Base-by-base conservation (phyloP, 1,284 basidiomycete genomes). In the Vanrija pseudolonga region DNA sequence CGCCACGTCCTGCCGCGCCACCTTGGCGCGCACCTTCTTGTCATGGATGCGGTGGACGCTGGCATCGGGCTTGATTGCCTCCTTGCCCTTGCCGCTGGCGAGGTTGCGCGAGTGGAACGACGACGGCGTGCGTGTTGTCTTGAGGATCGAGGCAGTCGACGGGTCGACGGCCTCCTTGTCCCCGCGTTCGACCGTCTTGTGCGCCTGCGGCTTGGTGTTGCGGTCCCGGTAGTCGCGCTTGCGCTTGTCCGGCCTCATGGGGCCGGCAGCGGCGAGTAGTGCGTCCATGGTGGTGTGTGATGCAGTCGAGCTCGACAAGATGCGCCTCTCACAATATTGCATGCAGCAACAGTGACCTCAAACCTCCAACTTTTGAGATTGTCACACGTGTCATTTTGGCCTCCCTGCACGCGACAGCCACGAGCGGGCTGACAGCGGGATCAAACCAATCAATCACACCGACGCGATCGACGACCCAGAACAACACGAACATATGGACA, bases 21-120 rank as follows among this genome's bases (percentile, higher is more conserved):
- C 79, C 59, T 87, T 82, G 3, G 84, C 79, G 18, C 88, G 82
- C 3, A 93, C 80, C 67, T 87, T 90, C 73, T 84, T 84, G 76
- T 91, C 87, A 14, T 81, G 79, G 41, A 92, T 86, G 44, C 62
- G 57, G 19, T 51, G 36, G 20, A 72, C 47, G 8, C 58, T 47
- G 9, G 63, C 57, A 46, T 72, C 67, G 6, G 71, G 65, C 14
- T 57, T 55, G 12, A 72, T 52, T 2, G 64, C 46, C 0, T 61
- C 55, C 6, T 53, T 55, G 0, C 55, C 57, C 0, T 64, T 65
- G 6, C 70, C 72, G 1, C 63, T 57, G 6, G 72, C 62, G 5
- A 71, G 62, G 45, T 63, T 63, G 12, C 59, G 56, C 8, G 51
- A 54, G 54, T 72, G 73, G 53, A 71, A 72, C 6, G 68, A 66